Conservation (phyloP, 129 eudicot genomes). For the Artemisia tridentata region DNA sequence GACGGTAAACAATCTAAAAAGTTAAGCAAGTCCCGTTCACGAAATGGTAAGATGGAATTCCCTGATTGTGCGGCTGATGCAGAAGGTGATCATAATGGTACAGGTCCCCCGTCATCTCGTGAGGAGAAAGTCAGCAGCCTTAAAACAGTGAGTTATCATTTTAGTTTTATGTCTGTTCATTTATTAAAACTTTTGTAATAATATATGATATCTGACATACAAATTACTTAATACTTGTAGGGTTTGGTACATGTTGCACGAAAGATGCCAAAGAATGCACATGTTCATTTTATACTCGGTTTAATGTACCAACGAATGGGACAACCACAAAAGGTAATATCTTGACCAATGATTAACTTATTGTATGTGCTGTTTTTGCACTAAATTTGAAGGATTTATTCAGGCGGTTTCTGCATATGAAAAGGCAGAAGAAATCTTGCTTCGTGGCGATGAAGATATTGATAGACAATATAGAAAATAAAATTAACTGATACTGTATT, state of each 20-base stretch:
- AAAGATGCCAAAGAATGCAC: constrained; percentile 94
- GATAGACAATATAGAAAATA: no score
- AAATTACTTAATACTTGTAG: constrained; percentile 35
- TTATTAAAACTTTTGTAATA: no score
- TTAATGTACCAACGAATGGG: constrained; percentile 95
- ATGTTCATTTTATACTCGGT: constrained; percentile 91
- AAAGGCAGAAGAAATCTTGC: constrained; percentile 93
- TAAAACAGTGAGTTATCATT: constrained; percentile 66
- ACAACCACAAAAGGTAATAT: constrained; percentile 87
- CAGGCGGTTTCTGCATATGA: constrained; percentile 81
- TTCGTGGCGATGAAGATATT: constrained; percentile 86
- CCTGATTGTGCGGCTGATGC: constrained; percentile 70
- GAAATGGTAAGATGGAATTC: constrained; percentile 56
- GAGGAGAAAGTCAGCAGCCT: constrained; percentile 99
- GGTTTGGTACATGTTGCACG: constrained; percentile 87
- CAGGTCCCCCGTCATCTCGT: constrained; percentile 72
- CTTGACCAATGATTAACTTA: neutral
- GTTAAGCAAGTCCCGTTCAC: constrained; percentile 65
- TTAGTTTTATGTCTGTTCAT: no score
- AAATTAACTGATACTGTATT: no score
- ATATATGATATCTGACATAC: neutral
- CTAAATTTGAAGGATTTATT: constrained; percentile 14
- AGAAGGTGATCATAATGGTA: constrained; percentile 78
- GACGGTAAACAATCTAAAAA: constrained; percentile 66
- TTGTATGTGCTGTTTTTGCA: constrained; percentile 6